Evolutionary conservation across 192 early-diverging fungal genomes (phyloP), one percentile per base, ranked within the genome.

Genomic region (Umbelopsis sp.): DNA sequence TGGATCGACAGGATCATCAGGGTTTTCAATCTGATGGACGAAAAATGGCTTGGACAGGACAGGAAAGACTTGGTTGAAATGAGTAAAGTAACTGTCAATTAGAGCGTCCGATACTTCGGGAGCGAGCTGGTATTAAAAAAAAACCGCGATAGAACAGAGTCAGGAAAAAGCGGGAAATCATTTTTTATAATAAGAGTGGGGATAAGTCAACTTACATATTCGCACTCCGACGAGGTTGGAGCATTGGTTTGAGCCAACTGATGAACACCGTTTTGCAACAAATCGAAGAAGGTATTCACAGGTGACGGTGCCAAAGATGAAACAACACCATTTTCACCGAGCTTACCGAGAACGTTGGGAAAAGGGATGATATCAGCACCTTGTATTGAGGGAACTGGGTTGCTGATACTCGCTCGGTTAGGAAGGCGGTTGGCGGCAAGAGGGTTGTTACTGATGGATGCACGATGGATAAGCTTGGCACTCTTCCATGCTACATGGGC

Each of bases 61-160:
- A 11, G 78, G 78, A 22, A 79, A 79, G 4, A 79, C 47, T 44
- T 69, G 46, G 49, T 79, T 79, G 67, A 79, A 74, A 44, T 79
- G 51, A 47, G 22, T 37, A 68, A 79, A 79, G 30, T 49, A 79
- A n/a, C 64, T 45, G 16, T 71, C 49, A 48, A 55, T 71, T 45
- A 58, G 41, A 52, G 41, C 22, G 46, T 55, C 55, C 35, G 72
- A 69, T 37, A 46, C 27, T 55, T 64, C 52, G 25, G 46, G 25
- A 13, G 47, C 33, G 71, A 64, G 46, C 51, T 65, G 53, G 30
- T 47, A 35, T 70, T 72, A 46, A 33, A 49, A 52, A 67, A 68
- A 69, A 58, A 79, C 50, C 64, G 50, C 51, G 51, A 58, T 78
- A 71, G 69, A 74, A 61, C 45, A 51, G 50, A 68, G 47, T 66